A percentile compares a stretch with the other conserved stretches of the same genome.
Evolutionary conservation across 2,329 filamentous ascomycete genomes (phyloP).

Genomic region (Fonsecaea pedrosoi): DNA sequence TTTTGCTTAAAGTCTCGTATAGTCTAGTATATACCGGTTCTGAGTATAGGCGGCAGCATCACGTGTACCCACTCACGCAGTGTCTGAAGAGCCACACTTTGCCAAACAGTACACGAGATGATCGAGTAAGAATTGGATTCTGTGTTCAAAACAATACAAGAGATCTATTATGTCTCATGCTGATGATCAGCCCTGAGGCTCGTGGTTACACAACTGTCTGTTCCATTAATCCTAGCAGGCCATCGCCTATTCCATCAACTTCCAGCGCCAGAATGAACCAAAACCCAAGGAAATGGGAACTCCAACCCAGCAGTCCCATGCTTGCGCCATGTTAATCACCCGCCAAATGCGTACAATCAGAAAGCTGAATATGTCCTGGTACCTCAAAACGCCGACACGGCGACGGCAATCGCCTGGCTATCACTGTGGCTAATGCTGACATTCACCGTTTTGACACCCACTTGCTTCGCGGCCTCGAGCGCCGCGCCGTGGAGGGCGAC

Average conservation of each 20-base stretch:
- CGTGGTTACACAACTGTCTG: conserved; percentile 13
- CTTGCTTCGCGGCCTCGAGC: conserved; percentile 79
- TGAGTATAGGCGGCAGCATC: too few relatives aligned
- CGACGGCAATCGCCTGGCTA: conserved; percentile 90
- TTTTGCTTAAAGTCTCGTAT: too few relatives aligned
- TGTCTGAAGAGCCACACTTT: too few relatives aligned
- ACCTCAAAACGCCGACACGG: conserved; percentile 76
- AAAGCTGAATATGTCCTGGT: background rate
- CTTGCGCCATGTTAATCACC: conserved; percentile 4
- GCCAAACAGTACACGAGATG: background rate
- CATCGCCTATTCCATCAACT: conserved; percentile 5
- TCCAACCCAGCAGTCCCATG: conserved; percentile 14
- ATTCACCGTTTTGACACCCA: conserved; percentile 84
- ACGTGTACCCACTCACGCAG: too few relatives aligned
- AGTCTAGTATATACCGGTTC: too few relatives aligned
- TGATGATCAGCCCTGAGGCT: background rate
- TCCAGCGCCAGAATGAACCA: conserved; percentile 9
- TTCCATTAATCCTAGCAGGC: background rate
- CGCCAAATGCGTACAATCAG: conserved; percentile 18
- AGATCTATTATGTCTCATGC: conserved; percentile 20
- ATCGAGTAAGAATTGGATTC: background rate
- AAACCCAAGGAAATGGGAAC: conserved; percentile 9
- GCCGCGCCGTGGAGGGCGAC: conserved; percentile 91
- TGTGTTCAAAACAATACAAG: conserved; percentile 1
- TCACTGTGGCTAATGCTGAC: conserved; percentile 98